Base-by-base conservation (phyloP, 768 basidiomycete species). In the Naematelia aurantialba region DNA sequence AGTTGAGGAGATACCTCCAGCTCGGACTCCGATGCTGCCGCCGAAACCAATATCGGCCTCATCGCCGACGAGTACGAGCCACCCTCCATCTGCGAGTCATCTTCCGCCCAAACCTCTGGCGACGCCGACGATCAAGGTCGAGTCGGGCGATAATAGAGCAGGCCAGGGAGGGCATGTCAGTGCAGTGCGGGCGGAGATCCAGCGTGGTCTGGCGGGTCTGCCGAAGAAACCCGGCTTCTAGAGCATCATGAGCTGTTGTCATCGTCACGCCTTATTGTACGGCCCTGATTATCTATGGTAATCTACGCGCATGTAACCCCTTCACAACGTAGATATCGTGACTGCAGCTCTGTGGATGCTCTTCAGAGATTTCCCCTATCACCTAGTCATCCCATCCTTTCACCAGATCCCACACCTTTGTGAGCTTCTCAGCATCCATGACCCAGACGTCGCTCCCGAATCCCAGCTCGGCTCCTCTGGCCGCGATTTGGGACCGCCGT, bases 201-300 rank as follows among this genome's bases (percentile, higher is more conserved):
- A 47, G 34, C 12, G 45, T 21, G 65, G 62, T 14, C 45, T 72
- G 24, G 67, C 67, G 0, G 61, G 62, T 5, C 42, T 72, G 47
- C 70, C 70, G 1, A 72, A 66, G 66, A 68, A 65, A 49, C 70
- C 70, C n/a, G 47, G 31, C 3, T 70, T 67, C 46, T 66, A 54
- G 31, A 54, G 24, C n/a, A n/a, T n/a, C n/a, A n/a, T n/a, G n/a
- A n/a, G n/a, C n/a, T n/a, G n/a, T n/a, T 44, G 42, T 44, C 42
- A 44, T 44, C 42, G 42, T 3, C 4, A 5, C 29, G 49, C 4
- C 49, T 17, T n/a, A 10, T 51, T n/a, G n/a, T n/a, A n/a, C n/a
- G n/a, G n/a, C n/a, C n/a, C n/a, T n/a, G n/a, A n/a, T n/a, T n/a
- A n/a, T n/a, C n/a, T n/a, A n/a, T n/a, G n/a, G n/a, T n/a, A n/a